Evolutionary conservation across 2,329 filamentous ascomycete species (phyloP), one percentile per base, ranked within the genome.

Genomic region (Blastomyces gilchristii): DNA sequence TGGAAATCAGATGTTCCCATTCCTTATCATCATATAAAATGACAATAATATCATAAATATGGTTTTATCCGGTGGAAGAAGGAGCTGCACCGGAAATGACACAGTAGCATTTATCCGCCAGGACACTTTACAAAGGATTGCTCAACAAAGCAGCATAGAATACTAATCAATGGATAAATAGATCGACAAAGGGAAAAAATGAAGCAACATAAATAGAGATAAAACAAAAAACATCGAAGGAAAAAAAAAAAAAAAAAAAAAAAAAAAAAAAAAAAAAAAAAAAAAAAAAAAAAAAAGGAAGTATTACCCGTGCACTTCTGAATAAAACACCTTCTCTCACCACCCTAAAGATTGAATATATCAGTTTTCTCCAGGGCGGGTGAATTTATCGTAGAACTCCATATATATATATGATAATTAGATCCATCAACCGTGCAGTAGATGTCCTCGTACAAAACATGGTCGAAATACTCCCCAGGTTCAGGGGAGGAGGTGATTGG

Each of bases 311-410:
- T 18, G 87, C 87, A 64, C 87, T 88, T 63, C 88, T 84, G 71
- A 83, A 90, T 28, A 91, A 70, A n/a, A 85, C 72, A 3, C 85
- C 85, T 71, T 88, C 84, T 65, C 80, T 81, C 58, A 90, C 65
- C 39, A 78, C 70, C 41, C 78, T 79, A 34, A 2, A 56, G 39
- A 50, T 7, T 39, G 39, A 39, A 57, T n/a, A 25, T 16, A 47
- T 28, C 47, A 25, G 43, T 12, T 8, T 37, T 47, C 4, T 14
- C 28, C n/a, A 37, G 8, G 14, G 22, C 4, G n/a, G 54, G 2
- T 12, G 8, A 22, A 47, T 47, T n/a, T 47, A 47, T 22, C 8
- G 3, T n/a, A n/a, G 8, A 47, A 47, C 7, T 22, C 45, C 45
- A 47, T 22, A n/a, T 47, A n/a, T 47, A 22, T 28, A 34, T 34